These are phyloP conservation scores for Fusarium siculi DNA, from an alignment of 2,329 filamentous ascomycete species.

Conservation along the genomic window DNA sequence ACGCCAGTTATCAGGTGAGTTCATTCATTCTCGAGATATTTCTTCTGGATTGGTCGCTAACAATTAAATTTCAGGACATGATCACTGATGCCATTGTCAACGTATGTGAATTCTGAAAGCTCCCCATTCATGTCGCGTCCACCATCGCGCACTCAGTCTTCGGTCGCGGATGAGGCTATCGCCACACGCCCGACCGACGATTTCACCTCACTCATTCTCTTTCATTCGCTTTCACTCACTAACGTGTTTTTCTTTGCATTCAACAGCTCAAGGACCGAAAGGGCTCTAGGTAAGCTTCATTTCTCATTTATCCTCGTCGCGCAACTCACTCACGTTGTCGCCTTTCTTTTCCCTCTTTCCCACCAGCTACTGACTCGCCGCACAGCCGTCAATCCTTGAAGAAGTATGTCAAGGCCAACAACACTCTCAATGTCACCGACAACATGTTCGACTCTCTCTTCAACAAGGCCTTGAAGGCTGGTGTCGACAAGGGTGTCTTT, in stretches of 20 bases:
- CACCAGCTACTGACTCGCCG: conserved; percentile 21
- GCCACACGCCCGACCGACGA: conserved; percentile 24
- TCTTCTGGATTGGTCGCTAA: conserved; percentile 5
- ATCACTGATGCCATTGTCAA: conserved; percentile 70
- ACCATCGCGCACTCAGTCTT: conserved; percentile 38
- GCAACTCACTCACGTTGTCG: conserved; percentile 20
- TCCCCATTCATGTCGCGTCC: conserved; percentile 52
- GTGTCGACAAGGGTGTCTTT: conserved; percentile 89
- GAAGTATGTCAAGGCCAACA: conserved; percentile 69
- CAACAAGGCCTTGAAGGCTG: conserved; percentile 84
- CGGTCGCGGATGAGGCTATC: conserved; percentile 40
- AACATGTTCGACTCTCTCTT: conserved; percentile 77
- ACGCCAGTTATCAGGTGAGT: conserved; percentile 70
- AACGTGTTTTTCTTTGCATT: conserved; percentile 49
- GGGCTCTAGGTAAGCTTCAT: conserved; percentile 57
- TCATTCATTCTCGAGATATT: conserved; percentile 13
- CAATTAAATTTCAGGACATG: conserved; percentile 61
- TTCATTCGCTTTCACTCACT: conserved; percentile 52
- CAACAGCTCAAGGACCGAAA: conserved; percentile 71
- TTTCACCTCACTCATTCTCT: conserved; percentile 19
- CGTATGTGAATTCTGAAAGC: conserved; percentile 56
- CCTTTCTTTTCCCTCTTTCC: background rate
- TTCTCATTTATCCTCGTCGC: background rate
- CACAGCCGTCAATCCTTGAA: conserved; percentile 68
- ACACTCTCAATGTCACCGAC: conserved; percentile 59